Evolutionary conservation across 106 monocot species (phyloP).

Genomic region (Chionographis japonica): DNA sequence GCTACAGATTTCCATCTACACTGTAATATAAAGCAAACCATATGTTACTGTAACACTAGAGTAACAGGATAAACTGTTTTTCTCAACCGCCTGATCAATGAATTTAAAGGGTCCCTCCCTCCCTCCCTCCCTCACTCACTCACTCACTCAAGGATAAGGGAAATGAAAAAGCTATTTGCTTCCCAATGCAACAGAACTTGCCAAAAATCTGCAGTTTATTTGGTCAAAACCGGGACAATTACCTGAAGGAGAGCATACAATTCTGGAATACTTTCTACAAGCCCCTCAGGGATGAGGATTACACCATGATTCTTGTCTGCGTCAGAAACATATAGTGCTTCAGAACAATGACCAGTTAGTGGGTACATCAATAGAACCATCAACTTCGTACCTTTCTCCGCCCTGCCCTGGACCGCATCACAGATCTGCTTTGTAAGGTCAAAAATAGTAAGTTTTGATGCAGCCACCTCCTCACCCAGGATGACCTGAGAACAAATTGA

Average conservation of each 20-base stretch:
- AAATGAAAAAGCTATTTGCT: no score
- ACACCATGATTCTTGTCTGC: constrained; percentile 83
- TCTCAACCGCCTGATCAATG: no score
- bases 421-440: constrained; percentile 81
- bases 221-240: neutral
- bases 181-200: no score
- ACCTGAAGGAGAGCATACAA: constrained; percentile 86
- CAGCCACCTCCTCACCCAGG: constrained; percentile 77
- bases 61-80: no score
- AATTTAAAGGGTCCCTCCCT: no score
- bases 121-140: no score
- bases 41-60: no score
- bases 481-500: constrained; percentile 51
- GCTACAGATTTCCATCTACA: no score
- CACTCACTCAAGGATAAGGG: no score
- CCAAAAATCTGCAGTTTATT: no score
- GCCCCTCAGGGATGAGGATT: constrained; percentile 82
- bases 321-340: neutral
- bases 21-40: no score
- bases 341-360: constrained; percentile 1
- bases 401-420: constrained; percentile 88
- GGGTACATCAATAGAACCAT: neutral
- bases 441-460: constrained; percentile 85
- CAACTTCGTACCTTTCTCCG: constrained; percentile 46
- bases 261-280: constrained; percentile 88